phyloP scores from a whole-genome alignment of 1,139 yeast genomes.

The Magnusiomyces suaveolens region DNA sequence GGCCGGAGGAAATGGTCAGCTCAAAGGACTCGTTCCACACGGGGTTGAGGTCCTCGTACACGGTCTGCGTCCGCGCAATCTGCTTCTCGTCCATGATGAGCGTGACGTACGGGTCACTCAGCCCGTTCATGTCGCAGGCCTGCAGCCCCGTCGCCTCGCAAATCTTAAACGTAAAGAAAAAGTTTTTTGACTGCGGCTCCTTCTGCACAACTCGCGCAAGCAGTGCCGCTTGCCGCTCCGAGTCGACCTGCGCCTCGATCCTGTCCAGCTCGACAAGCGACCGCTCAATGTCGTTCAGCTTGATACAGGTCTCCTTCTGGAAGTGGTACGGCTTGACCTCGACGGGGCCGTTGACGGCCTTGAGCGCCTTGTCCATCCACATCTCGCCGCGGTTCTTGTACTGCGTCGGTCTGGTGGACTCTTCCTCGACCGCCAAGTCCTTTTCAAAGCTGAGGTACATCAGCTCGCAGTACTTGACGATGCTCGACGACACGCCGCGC shows the following conservation, averaged over 20 bases:
- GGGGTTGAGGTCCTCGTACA: constrained; percentile 57
- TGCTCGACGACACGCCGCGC: constrained; percentile 53
- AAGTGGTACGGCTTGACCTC: constrained; percentile 52
- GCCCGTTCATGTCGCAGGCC: constrained; percentile 43
- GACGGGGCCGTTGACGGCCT: constrained; percentile 35
- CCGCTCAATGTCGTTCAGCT: constrained; percentile 59
- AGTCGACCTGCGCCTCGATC: constrained; percentile 53
- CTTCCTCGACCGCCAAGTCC: constrained; percentile 37
- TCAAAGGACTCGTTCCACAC: constrained; percentile 80
- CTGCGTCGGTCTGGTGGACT: constrained; percentile 26
- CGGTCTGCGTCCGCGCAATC: constrained; percentile 62
- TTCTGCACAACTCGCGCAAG: constrained; percentile 30
- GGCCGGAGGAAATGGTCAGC: constrained; percentile 35
- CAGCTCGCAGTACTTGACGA: constrained; percentile 43
- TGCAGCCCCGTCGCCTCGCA: constrained; percentile 63
- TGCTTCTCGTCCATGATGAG: constrained; percentile 46
- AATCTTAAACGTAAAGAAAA: constrained; percentile 57
- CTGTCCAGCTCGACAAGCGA: constrained; percentile 49
- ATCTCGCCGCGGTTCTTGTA: constrained; percentile 28
- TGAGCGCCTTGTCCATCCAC: constrained; percentile 36
- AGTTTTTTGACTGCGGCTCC: constrained; percentile 36
- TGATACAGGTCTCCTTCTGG: constrained; percentile 58
- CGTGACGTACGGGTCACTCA: constrained; percentile 59
- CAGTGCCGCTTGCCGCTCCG: constrained; percentile 48
- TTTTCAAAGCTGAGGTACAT: constrained; percentile 40